These are phyloP conservation scores for Yarrowia galli DNA, from an alignment of 1,139 yeast species.

Conservation along the genomic window DNA sequence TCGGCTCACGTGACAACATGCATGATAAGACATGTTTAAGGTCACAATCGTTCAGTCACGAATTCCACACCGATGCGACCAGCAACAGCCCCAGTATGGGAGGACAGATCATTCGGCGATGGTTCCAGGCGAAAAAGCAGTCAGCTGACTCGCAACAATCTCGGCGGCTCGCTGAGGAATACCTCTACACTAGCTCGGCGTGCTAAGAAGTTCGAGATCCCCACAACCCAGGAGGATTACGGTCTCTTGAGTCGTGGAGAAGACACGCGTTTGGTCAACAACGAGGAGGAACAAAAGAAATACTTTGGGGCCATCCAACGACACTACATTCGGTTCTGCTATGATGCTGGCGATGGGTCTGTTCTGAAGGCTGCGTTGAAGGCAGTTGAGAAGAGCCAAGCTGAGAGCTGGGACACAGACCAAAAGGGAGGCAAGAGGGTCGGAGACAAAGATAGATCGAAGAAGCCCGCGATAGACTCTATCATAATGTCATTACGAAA, in stretches of 20 bases:
- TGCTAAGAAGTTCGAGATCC: slow-evolving; percentile 39
- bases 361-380: slow-evolving; percentile 23
- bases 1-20: slow-evolving; percentile 10
- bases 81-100: slow-evolving; percentile 17
- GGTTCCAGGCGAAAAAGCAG: not conserved
- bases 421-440: slow-evolving; percentile 5
- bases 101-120: not conserved
- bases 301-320: slow-evolving; percentile 30
- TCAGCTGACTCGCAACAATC: slow-evolving; percentile 1
- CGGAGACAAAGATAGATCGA: not conserved
- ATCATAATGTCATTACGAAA: slow-evolving; percentile 40
- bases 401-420: slow-evolving; percentile 19
- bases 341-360: slow-evolving; percentile 1
- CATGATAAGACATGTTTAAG: slow-evolving; percentile 14
- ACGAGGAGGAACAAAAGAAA: slow-evolving; percentile 29
- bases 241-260: slow-evolving; percentile 46
- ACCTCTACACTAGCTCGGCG: slow-evolving; percentile 23
- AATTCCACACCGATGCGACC: slow-evolving; percentile 11
- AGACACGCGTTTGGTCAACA: slow-evolving; percentile 41
- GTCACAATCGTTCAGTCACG: slow-evolving; percentile 7
- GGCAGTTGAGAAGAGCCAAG: slow-evolving; percentile 20
- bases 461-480: slow-evolving; percentile 5
- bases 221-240: slow-evolving; percentile 40
- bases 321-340: slow-evolving; percentile 28
- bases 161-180: slow-evolving; percentile 17